phyloP scores from a whole-genome alignment of 371 early-diverging fungal genomes.

The Mycotypha africana region DNA sequence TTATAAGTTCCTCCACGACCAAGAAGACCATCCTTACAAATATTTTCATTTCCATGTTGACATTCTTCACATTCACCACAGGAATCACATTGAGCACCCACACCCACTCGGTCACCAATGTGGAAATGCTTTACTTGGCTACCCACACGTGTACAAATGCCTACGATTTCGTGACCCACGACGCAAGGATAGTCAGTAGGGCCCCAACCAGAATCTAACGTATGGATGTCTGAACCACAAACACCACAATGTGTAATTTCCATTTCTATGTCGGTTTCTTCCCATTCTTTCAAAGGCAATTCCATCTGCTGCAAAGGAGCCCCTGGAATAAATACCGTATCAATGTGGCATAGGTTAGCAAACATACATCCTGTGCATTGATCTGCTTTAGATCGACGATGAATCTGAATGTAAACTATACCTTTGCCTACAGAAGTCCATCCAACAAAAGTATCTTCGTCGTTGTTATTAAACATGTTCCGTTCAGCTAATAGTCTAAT shows the following conservation, averaged over 20 bases:
- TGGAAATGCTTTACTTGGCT: constrained; percentile 29
- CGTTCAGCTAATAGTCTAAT: too few relatives aligned
- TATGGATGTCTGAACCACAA: not conserved
- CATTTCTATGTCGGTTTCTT: not conserved
- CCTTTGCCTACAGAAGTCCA: constrained; percentile 14
- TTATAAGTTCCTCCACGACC: constrained; percentile 16
- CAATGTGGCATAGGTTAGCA: too few relatives aligned
- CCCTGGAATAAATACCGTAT: too few relatives aligned
- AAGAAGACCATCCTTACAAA: constrained; percentile 11
- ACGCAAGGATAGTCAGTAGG: constrained; percentile 41
- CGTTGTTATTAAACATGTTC: too few relatives aligned
- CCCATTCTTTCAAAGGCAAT: not conserved
- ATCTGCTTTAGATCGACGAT: too few relatives aligned
- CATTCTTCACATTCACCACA: constrained; percentile 27
- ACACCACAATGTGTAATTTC: not conserved
- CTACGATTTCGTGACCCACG: constrained; percentile 56
- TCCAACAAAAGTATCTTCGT: constrained; percentile 5
- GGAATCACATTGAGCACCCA: constrained; percentile 47
- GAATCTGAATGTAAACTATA: not conserved
- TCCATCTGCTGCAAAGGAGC: not conserved
- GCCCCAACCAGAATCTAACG: constrained; percentile 41
- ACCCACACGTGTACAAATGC: constrained; percentile 38
- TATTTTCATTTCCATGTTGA: constrained; percentile 15
- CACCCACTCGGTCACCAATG: constrained; percentile 63
- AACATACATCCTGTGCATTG: too few relatives aligned